Evolutionary conservation across 441 rosid species (phyloP).

Genomic region (Gossypium trilobum): DNA sequence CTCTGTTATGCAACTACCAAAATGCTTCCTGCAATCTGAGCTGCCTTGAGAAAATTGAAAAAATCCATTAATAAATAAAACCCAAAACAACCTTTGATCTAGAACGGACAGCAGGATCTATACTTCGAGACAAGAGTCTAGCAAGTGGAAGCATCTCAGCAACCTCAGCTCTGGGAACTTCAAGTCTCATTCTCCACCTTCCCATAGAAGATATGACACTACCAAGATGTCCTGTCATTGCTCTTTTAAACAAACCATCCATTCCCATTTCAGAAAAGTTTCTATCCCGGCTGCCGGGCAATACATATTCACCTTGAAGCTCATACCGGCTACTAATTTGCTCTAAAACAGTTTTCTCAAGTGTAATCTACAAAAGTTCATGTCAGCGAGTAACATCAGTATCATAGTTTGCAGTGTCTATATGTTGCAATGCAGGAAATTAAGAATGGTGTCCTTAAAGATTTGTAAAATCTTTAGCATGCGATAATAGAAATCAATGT

Average conservation of each 20-base stretch:
- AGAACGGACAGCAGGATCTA: constrained; percentile 94
- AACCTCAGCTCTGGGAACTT: constrained; percentile 95
- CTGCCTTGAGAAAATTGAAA: neutral
- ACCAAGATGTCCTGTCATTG: constrained; percentile 89
- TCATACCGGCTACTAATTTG: constrained; percentile 87
- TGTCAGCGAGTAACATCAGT: constrained; percentile 17
- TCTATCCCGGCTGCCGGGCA: constrained; percentile 89
- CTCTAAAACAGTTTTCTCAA: constrained; percentile 88
- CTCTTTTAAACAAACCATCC: constrained; percentile 76
- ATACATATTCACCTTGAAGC: constrained; percentile 99
- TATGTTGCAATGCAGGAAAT: neutral
- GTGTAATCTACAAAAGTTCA: constrained; percentile 51
- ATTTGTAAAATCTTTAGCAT: neutral
- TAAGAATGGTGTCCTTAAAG: neutral
- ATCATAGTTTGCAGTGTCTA: neutral
- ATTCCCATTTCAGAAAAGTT: constrained; percentile 58
- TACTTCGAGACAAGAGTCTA: constrained; percentile 87
- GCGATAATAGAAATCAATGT: neutral
- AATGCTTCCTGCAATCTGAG: neutral
- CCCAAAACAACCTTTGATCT: constrained; percentile 74
- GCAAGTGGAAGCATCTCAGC: constrained; percentile 99
- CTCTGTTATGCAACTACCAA: neutral
- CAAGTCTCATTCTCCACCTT: constrained; percentile 99
- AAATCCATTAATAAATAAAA: constrained; percentile 10
- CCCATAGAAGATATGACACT: constrained; percentile 98